Conservation (phyloP, 768 basidiomycete genomes). For the Omphalotus guepiniiformis region DNA sequence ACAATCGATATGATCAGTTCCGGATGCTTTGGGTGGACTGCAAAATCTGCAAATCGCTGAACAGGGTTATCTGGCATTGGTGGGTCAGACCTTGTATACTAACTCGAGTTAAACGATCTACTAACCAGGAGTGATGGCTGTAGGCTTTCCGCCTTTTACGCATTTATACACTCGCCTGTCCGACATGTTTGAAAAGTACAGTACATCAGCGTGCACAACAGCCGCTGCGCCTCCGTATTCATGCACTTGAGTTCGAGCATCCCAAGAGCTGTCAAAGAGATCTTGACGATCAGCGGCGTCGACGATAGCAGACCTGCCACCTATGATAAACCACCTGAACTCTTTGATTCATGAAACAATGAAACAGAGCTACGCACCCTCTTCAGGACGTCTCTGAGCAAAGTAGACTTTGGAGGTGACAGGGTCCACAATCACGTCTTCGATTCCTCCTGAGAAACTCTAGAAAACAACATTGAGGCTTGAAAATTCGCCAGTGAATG, state of each 20-base stretch:
- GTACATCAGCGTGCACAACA: slow-evolving; percentile 41
- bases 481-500: neutral
- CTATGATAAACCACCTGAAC: neutral
- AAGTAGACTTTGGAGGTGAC: slow-evolving; percentile 37
- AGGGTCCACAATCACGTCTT: slow-evolving; percentile 40
- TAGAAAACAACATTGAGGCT: neutral
- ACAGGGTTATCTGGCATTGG: slow-evolving; percentile 33
- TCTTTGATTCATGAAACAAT: neutral
- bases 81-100: no score
- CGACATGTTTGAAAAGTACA: slow-evolving; percentile 55
- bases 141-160: slow-evolving; percentile 27
- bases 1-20: slow-evolving; percentile 47
- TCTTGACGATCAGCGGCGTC: slow-evolving; percentile 27
- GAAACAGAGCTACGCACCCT: slow-evolving; percentile 26
- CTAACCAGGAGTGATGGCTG: slow-evolving; percentile 53
- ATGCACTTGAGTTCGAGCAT: slow-evolving; percentile 53
- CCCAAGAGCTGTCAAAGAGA: slow-evolving; percentile 48
- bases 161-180: slow-evolving; percentile 53
- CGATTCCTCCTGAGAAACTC: neutral
- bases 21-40: slow-evolving; percentile 40
- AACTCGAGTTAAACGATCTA: no score
- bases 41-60: slow-evolving; percentile 51
- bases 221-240: slow-evolving; percentile 72
- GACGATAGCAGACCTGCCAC: neutral
- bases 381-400: slow-evolving; percentile 43